A percentile compares a stretch with the other conserved stretches of the same genome.
phyloP scores from a whole-genome alignment of 2,329 filamentous ascomycete genomes.

The Plectosphaerella sp. region DNA sequence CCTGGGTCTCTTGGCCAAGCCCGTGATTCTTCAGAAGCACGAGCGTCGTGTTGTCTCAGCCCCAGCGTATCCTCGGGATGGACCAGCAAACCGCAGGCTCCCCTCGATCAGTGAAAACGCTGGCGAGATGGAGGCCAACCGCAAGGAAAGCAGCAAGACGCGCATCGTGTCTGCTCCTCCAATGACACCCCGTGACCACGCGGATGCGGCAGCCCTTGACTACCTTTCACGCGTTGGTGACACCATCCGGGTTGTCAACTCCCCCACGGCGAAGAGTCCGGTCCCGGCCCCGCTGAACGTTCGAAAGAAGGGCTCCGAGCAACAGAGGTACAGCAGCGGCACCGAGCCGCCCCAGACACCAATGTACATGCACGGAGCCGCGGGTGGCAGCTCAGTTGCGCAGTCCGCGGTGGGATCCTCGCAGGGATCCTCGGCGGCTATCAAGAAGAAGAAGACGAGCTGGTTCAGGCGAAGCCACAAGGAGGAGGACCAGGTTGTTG shows the following conservation, averaged over 20 bases:
- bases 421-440: slow-evolving; percentile 5
- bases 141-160: slow-evolving; percentile 22
- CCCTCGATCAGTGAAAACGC: slow-evolving; percentile 45
- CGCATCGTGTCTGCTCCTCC: slow-evolving; percentile 42
- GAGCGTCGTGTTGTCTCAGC: slow-evolving; percentile 48
- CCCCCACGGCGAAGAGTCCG: slow-evolving; percentile 32
- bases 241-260: slow-evolving; percentile 52
- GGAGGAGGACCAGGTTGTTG: slow-evolving; percentile 15
- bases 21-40: slow-evolving; percentile 25
- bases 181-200: slow-evolving; percentile 13
- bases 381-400: slow-evolving; percentile 11
- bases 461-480: slow-evolving; percentile 50
- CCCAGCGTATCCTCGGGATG: slow-evolving; percentile 38
- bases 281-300: slow-evolving; percentile 35
- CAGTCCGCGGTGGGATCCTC: slow-evolving; percentile 5
- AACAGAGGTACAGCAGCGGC: not conserved
- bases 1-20: slow-evolving; percentile 17
- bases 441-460: slow-evolving; percentile 40
- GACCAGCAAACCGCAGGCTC: slow-evolving; percentile 31
- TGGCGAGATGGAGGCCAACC: not conserved
- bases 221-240: slow-evolving; percentile 42
- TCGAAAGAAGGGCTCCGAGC: slow-evolving; percentile 28
- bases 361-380: slow-evolving; percentile 17
- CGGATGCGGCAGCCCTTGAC: slow-evolving; percentile 33
- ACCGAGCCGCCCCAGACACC: slow-evolving; percentile 19